Percentiles rank a stretch among this genome's conserved stretches.
Conservation (phyloP, 148 eudicot species). For the Persicaria maculosa region DNA sequence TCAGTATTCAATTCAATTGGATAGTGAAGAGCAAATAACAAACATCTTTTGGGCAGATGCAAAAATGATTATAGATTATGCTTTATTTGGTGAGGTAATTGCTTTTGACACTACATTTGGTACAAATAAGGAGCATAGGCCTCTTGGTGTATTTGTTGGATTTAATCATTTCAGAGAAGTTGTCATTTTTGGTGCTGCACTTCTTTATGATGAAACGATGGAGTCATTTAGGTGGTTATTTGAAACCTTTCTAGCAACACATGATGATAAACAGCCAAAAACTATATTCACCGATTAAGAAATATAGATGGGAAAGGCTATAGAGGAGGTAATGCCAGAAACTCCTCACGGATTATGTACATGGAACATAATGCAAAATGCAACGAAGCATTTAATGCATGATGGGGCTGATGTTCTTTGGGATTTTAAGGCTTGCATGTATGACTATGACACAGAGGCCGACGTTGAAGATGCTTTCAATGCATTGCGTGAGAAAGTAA, state of each 20-base stretch:
- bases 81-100: too few relatives aligned
- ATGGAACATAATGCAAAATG: background rate
- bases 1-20: too few relatives aligned
- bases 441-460: background rate
- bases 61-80: too few relatives aligned
- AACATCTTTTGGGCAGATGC: too few relatives aligned
- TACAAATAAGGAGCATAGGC: constrained; percentile 7
- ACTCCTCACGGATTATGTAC: background rate
- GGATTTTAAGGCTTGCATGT: background rate
- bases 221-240: constrained; percentile 17
- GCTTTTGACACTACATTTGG: constrained; percentile 14
- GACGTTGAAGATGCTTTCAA: background rate
- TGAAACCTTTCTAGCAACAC: background rate
- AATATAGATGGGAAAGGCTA: background rate
- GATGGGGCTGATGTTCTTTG: background rate
- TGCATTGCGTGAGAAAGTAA: too few relatives aligned
- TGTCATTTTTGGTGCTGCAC: constrained; percentile 14
- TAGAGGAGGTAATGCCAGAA: background rate
- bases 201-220: constrained; percentile 14
- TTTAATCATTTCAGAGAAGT: constrained; percentile 9
- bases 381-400: background rate
- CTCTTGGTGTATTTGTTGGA: constrained; percentile 9
- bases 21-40: background rate
- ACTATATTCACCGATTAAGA: constrained; percentile 1
- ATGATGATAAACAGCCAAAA: background rate